Base-by-base conservation (phyloP, 2,329 filamentous ascomycete species). In the Aschersonia sp. region DNA sequence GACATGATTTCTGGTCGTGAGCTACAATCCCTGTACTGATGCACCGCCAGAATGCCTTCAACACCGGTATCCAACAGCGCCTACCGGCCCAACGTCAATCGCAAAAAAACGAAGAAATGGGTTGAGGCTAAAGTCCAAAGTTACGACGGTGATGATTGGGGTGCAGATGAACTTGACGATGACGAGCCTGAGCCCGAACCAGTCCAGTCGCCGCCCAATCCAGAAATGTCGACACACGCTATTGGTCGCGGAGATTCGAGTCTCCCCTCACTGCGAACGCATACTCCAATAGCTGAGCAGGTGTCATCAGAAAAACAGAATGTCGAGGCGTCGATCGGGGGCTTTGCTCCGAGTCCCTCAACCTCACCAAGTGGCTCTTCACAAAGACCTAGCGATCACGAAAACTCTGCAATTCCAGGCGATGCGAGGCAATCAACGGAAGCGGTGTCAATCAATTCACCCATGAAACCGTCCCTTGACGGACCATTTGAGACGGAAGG, bases 71-170 rank as follows among this genome's bases (percentile, higher is more conserved):
- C 55, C 47, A 59, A 54, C 50, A 61, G 56, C 50, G 58, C 65
- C 30, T 95, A 89, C 67, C 84, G 85, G 62, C 79, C 88, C 46
- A 94, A 95, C 62, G 82, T 96, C 45, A 91, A 86, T 66, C 82
- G 91, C 52, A 77, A 81, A 48, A 94, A 94, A 69, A 96, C 89
- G 48, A 85, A 83, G 66, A 94, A 94, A 76, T 97, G 91, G 91
- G 84, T 91, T 40, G 84, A 94, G 58, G 91, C 91, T 38, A 91
- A 89, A 64, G 74, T 80, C 50, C 82, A 85, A 56, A 85, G 80
- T 60, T 97, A 97, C 60, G 89, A 91, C 58, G 91, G 89, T 53
- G 89, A 94, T 58, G 91, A 95, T 59, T 96, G 91, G 89, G 91
- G 88, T 38, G 84, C 73, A 48, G 80, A 83, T 38, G 77, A 82